Evolutionary conservation across 2,329 filamentous ascomycete genomes (phyloP), one percentile per base, ranked within the genome.

Genomic region (Tolypocladium tundrense): DNA sequence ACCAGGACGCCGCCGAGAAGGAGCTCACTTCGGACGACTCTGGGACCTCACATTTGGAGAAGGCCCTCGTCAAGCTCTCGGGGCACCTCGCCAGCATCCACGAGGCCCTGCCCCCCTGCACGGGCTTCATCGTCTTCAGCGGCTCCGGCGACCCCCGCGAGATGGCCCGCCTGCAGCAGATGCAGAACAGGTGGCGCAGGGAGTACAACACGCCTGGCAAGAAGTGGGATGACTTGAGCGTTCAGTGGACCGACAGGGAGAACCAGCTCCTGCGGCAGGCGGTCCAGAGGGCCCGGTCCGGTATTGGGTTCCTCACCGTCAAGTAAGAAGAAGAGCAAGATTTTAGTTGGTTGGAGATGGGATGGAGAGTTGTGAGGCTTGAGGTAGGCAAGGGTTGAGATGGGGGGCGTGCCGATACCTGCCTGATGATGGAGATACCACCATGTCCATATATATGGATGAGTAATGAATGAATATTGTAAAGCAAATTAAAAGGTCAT

Each of bases 71-170:
- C 37, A 71, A 72, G 45, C 71, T 84, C 40, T 71, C 77, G 1
- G 67, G 71, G 57, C 79, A 82, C 16, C 75, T 88, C 52, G 68
- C 73, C 63, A 75, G 76, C 57, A 82, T 88, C 57, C 73, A 88
- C 69, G 77, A 76, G 16, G 72, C 76, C 4, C 75, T 88, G 24
- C 85, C 85, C 21, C 82, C 82, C 9, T 88, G 85, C 68, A 87
- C 86, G 1, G 85, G 78, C 3, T 77, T 88, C 57, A 77, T 88
- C 52, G 72, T 88, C 40, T 84, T 85, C 70, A 85, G 81, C 63
- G 86, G 86, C 61, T 86, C 82, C 7, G 86, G 86, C 43, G 84
- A 88, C 64, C 85, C 85, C n/a, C 79, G 84, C 40, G 80, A 84
- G 65, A 86, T 88, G 84, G 79, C 78, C 59, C 75, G 77, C 45